Evolutionary conservation across 2,329 filamentous ascomycete species (phyloP).

Genomic region (Penicillium digitatum): DNA sequence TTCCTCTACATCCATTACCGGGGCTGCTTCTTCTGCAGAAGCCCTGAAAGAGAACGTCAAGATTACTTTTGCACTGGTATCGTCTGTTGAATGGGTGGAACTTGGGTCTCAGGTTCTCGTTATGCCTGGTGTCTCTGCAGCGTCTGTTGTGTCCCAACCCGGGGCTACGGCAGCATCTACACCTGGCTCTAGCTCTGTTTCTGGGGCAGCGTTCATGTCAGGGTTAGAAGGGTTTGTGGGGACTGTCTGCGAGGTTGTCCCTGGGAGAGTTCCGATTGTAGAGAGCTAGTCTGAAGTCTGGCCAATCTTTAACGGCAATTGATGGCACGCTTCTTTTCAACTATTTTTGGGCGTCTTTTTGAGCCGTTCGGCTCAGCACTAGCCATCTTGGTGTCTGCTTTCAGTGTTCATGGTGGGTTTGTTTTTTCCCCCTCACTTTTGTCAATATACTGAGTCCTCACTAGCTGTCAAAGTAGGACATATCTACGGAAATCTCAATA

Average conservation of each 20-base stretch:
- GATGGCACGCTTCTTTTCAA: not conserved
- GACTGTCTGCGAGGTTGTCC: conserved; percentile 36
- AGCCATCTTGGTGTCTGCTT: not conserved
- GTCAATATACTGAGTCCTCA: not conserved
- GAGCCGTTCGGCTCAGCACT: not conserved
- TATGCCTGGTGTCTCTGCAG: conserved; percentile 54
- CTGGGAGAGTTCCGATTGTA: conserved; percentile 5
- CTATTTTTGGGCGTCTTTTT: not conserved
- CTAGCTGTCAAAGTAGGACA: not conserved
- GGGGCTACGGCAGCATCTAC: conserved; percentile 48
- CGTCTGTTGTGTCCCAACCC: conserved; percentile 40
- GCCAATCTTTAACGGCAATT: not conserved
- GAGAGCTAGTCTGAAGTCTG: conserved; percentile 2
- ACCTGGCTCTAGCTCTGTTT: conserved; percentile 39
- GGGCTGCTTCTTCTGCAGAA: conserved; percentile 12
- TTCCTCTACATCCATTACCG: not conserved
- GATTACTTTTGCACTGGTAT: conserved; percentile 56
- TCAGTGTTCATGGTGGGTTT: not conserved
- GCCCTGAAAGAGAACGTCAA: conserved; percentile 33
- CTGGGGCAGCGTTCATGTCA: conserved; percentile 47
- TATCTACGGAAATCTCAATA: not conserved
- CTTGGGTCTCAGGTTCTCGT: conserved; percentile 55
- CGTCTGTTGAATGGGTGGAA: conserved; percentile 56
- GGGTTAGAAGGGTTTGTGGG: conserved; percentile 61
- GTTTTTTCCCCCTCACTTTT: not conserved